phyloP scores from a whole-genome alignment of 352 stramenopile species.

The Globisporangium apiculatum region DNA sequence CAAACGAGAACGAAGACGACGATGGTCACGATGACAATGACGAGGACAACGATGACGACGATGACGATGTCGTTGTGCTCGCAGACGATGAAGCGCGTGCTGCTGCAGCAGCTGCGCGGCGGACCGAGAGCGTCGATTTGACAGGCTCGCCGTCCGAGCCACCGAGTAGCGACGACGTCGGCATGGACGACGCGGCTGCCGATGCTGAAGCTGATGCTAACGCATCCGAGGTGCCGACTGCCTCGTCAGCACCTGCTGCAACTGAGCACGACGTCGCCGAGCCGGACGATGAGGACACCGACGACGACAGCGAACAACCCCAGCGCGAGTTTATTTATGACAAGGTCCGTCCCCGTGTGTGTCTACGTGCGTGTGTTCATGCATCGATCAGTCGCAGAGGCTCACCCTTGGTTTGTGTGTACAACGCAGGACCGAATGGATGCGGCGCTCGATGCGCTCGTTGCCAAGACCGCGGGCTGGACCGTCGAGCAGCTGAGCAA shows the following conservation, averaged over 20 bases:
- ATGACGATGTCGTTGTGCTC: not conserved
- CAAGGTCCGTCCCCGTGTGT: slow-evolving; percentile 31
- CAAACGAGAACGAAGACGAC: too few species aligned
- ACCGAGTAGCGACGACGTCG: slow-evolving; percentile 1
- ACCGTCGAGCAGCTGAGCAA: slow-evolving; percentile 68
- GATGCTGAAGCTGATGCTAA: not conserved
- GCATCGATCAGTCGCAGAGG: not conserved
- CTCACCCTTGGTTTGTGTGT: slow-evolving; percentile 2
- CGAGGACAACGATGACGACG: not conserved
- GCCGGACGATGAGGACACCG: slow-evolving; percentile 3
- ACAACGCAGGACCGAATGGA: slow-evolving; percentile 44
- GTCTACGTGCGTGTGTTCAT: too few species aligned
- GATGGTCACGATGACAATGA: not conserved
- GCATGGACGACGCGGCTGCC: not conserved
- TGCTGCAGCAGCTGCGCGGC: not conserved
- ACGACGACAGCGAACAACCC: slow-evolving; percentile 2
- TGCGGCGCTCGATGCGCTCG: slow-evolving; percentile 32
- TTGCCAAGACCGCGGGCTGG: slow-evolving; percentile 57
- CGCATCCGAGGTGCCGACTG: not conserved
- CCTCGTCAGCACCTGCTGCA: not conserved
- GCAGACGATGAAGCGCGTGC: slow-evolving; percentile 6
- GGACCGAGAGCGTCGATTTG: slow-evolving; percentile 2
- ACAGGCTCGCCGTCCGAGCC: not conserved
- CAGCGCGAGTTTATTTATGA: slow-evolving; percentile 70
- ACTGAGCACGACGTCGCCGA: not conserved